Percentiles rank a stretch among this genome's conserved stretches.
Evolutionary conservation across 1,284 basidiomycete species (phyloP).

Genomic region (Moesziomyces antarcticus): DNA sequence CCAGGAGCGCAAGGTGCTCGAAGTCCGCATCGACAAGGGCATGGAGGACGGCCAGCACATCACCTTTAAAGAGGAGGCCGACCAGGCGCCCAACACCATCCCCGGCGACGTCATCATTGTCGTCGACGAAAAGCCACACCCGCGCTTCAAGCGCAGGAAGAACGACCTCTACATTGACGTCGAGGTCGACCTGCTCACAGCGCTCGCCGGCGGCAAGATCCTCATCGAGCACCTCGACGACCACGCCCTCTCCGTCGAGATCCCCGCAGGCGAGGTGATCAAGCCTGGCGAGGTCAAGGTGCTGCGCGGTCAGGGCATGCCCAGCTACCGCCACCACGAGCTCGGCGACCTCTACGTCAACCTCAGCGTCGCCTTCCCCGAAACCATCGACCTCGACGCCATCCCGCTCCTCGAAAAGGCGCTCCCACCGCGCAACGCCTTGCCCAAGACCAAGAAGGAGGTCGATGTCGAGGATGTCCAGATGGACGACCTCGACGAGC

Average conservation of each 20-base stretch:
- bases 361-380: slow-evolving; percentile 89
- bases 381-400: slow-evolving; percentile 77
- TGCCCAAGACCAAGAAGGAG: slow-evolving; percentile 77
- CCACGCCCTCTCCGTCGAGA: slow-evolving; percentile 83
- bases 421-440: slow-evolving; percentile 80
- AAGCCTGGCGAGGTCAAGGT: slow-evolving; percentile 93
- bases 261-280: slow-evolving; percentile 86
- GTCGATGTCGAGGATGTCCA: slow-evolving; percentile 83
- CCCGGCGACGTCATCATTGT: slow-evolving; percentile 98
- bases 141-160: slow-evolving; percentile 89
- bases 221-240: slow-evolving; percentile 94
- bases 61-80: slow-evolving; percentile 92
- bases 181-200: slow-evolving; percentile 92
- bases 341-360: slow-evolving; percentile 92
- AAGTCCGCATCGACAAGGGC: slow-evolving; percentile 99
- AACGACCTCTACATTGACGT: slow-evolving; percentile 89
- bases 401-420: slow-evolving; percentile 85
- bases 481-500: slow-evolving; percentile 83
- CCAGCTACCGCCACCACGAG: slow-evolving; percentile 96
- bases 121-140: slow-evolving; percentile 93
- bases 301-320: slow-evolving; percentile 96
- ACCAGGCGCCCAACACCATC: slow-evolving; percentile 89
- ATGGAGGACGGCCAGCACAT: slow-evolving; percentile 99
- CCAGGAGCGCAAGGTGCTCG: slow-evolving; percentile 95
- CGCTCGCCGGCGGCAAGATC: slow-evolving; percentile 91